Percentiles rank a stretch among this genome's conserved stretches.
These are phyloP conservation scores for Sphagnum fallax DNA, from an alignment of 228 moss, liverwort and hornwort species.

Conservation along the genomic window DNA sequence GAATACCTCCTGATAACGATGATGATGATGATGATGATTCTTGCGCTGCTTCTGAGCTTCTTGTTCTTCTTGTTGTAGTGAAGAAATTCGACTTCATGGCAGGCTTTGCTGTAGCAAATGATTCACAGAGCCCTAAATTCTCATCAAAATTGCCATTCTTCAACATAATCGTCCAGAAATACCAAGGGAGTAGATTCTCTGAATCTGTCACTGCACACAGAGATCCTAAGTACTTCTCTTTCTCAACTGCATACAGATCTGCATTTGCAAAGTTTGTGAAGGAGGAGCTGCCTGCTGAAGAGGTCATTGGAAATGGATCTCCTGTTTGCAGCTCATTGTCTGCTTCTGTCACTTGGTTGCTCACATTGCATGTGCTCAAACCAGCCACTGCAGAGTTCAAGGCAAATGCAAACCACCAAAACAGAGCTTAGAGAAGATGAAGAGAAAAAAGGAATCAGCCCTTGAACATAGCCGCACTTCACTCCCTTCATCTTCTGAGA, in stretches of 20 bases:
- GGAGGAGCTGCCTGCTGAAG: not conserved
- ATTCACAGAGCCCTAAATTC: constrained; percentile 48
- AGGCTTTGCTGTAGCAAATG: constrained; percentile 16
- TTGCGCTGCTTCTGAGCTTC: constrained; percentile 1
- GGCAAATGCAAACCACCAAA: no score
- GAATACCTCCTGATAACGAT: constrained; percentile 18
- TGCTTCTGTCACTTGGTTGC: constrained; percentile 29
- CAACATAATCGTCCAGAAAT: constrained; percentile 95
- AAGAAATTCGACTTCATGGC: not conserved
- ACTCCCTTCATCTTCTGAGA: no score
- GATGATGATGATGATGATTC: no score
- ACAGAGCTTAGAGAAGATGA: no score
- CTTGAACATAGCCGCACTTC: no score
- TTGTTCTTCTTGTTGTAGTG: not conserved
- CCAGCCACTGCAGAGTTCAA: constrained; percentile 4
- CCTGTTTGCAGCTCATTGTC: constrained; percentile 63
- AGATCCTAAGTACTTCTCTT: constrained; percentile 70
- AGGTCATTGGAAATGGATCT: constrained; percentile 46
- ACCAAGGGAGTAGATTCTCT: constrained; percentile 29
- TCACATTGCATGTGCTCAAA: constrained; percentile 12
- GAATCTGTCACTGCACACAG: constrained; percentile 35
- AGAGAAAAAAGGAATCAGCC: no score
- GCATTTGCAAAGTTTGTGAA: constrained; percentile 38
- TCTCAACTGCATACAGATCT: constrained; percentile 66
- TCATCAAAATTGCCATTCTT: constrained; percentile 84